Evolutionary conservation across 768 basidiomycete species (phyloP), one percentile per base, ranked within the genome.

Genomic region (Mycena albidolilacea): DNA sequence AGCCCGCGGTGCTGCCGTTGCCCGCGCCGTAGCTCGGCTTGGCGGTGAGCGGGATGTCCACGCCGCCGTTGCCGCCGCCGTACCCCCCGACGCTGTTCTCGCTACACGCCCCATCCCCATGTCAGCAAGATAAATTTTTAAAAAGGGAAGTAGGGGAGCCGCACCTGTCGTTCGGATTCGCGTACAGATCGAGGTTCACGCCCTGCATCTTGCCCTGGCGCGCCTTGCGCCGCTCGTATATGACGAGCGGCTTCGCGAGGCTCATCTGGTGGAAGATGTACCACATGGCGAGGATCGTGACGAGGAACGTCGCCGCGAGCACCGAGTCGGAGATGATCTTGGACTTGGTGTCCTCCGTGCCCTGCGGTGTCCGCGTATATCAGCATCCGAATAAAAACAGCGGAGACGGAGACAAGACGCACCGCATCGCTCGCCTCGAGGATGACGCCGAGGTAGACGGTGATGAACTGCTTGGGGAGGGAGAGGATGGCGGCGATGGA

Each of bases 391-490:
- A 30, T 3, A 30, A 30, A 30, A 30, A 30, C 14, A 48, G 46
- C 17, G 15, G 1, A 19, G 15, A 17, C 12, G 10, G 15, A 17
- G 15, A 48, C 14, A 19, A 19, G 7, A 48, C 46, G 12, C 46
- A 48, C 46, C 7, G 78, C 82, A 7, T 76, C 81, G 5, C 87
- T 84, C 67, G 88, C 83, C 74, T 93, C 89, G n/a, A 95, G 80
- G 38, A 94, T 85, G 39, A 95, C 95, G 44, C 96, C 96, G 17
- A 97, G 88, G 78, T 98, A 98, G 14, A 98, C 97, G 9, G 93
- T 95, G 75, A 96, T 89, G 77, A 98, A 92, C 80, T 98, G 96
- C 79, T 97, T 97, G 8, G 96, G 96, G 79, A 96, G 82, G 21
- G 95, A 95, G 19, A 97, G 84, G 76, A 96, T 82, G 5, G 96